Evolutionary conservation across 495 filamentous ascomycete genomes (phyloP).

Genomic region (Ramalina peruviana): DNA sequence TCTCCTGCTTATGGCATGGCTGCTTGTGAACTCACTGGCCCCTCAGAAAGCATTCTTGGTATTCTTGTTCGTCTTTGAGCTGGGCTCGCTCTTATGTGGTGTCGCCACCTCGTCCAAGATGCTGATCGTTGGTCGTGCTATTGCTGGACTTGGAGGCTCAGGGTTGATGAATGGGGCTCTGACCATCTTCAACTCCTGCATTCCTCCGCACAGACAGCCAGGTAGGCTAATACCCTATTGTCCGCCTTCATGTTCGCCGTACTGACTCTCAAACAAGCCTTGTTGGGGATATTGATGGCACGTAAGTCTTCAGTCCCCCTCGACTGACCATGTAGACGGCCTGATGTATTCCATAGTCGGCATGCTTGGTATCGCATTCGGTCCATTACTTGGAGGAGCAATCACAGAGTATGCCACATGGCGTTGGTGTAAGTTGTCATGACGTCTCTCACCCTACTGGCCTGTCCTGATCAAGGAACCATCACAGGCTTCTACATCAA

Average conservation of each 20-base stretch:
- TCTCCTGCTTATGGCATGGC: constrained; percentile 8
- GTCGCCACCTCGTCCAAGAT: constrained; percentile 49
- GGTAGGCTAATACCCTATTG: not conserved
- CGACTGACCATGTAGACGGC: not conserved
- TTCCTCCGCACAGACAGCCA: constrained; percentile 27
- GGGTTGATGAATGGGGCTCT: constrained; percentile 20
- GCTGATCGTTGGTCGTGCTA: constrained; percentile 64
- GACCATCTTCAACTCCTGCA: constrained; percentile 10
- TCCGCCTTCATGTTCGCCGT: not conserved
- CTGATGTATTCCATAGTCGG: constrained; percentile 7
- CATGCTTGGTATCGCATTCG: constrained; percentile 27
- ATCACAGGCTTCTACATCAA: constrained; percentile 42
- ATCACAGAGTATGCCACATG: constrained; percentile 41
- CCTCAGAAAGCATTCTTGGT: constrained; percentile 38
- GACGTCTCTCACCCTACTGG: constrained; percentile 3
- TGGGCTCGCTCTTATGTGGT: constrained; percentile 58
- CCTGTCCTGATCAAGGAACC: not conserved
- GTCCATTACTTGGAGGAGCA: constrained; percentile 44
- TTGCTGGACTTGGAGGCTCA: constrained; percentile 55
- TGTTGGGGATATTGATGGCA: constrained; percentile 24
- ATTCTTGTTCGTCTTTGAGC: constrained; percentile 56
- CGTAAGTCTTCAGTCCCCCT: not conserved
- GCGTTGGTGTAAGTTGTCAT: constrained; percentile 37
- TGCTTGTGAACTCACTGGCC: not conserved
- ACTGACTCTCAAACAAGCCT: constrained; percentile 20